Evolutionary conservation across 768 basidiomycete genomes (phyloP), one percentile per base, ranked within the genome.

Genomic region (Multifurca ochricompacta): DNA sequence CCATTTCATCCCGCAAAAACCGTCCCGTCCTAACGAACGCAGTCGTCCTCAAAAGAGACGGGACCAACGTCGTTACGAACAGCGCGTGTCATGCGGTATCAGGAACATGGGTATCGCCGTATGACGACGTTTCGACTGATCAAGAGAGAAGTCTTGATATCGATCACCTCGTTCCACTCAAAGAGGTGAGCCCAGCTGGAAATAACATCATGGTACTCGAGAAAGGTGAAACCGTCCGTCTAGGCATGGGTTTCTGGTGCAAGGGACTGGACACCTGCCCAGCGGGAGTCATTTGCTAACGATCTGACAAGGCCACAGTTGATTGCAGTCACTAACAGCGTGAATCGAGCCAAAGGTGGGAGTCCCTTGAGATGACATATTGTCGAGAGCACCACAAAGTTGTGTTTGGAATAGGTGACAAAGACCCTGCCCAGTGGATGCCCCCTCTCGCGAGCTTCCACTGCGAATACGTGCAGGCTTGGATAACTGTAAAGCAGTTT

Each of bases 161-260:
- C 54, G 78, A 79, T 57, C 77, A 79, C 53, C 36, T 80, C n/a
- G 74, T 80, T 1, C 77, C 79, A 5, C 65, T 79, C 47, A 80
- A 78, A 59, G 77, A 79, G 66, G 74, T 72, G 21, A 23, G 62
- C 11, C 14, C 7, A 14, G 8, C 19, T 25, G 32, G 16, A 28
- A 18, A 25, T 28, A 34, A 14, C n/a, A n/a, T n/a, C n/a, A n/a
- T n/a, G n/a, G n/a, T n/a, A n/a, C n/a, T n/a, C n/a, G n/a, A n/a
- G n/a, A n/a, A 3, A 14, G 31, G 16, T 16, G 11, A 25, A 25
- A 28, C 41, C 57, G 3, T 25, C 13, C 11, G 13, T 8, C 2
- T 28, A 77, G 73, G 79, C 79, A 0, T 80, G 79, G 79, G 58
- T 80, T 0, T 79, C 77, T 7, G 80, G 79, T 18, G 80, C 79